Evolutionary conservation across 2,329 filamentous ascomycete species (phyloP).

Genomic region (Bipolaris victoriae): DNA sequence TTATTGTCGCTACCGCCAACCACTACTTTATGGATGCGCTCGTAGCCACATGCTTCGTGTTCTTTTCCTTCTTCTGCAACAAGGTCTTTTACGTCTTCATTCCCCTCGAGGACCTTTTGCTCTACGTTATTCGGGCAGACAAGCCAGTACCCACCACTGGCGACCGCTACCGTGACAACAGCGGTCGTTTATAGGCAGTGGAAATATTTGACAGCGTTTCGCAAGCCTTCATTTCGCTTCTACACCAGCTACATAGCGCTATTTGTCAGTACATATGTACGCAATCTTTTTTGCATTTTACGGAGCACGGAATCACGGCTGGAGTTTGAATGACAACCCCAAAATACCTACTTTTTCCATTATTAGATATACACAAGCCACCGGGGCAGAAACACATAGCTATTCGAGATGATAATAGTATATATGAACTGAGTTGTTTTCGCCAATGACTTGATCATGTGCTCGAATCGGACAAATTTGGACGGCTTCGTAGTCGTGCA

Average conservation of each 20-base stretch:
- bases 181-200: constrained; percentile 36
- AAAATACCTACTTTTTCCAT: neutral
- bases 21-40: constrained; percentile 65
- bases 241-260: neutral
- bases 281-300: constrained; percentile 9
- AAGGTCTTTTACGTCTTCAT: constrained; percentile 58
- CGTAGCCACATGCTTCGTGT: constrained; percentile 57
- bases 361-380: neutral
- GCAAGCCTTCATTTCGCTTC: constrained; percentile 1
- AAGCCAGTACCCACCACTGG: constrained; percentile 63
- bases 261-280: neutral
- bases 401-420: neutral
- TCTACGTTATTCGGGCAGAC: constrained; percentile 57
- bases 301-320: constrained; percentile 6
- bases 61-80: constrained; percentile 57
- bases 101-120: constrained; percentile 58
- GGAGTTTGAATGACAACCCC: constrained; percentile 4
- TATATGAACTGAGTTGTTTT: neutral
- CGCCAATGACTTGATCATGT: too few relatives aligned
- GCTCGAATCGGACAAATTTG: too few relatives aligned
- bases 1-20: constrained; percentile 68
- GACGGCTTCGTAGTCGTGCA: too few relatives aligned
- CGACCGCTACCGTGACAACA: constrained; percentile 50
- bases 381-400: neutral
- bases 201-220: neutral